Evolutionary conservation across 1,139 yeast genomes (phyloP).

Genomic region (Lodderomyces beijingensis): DNA sequence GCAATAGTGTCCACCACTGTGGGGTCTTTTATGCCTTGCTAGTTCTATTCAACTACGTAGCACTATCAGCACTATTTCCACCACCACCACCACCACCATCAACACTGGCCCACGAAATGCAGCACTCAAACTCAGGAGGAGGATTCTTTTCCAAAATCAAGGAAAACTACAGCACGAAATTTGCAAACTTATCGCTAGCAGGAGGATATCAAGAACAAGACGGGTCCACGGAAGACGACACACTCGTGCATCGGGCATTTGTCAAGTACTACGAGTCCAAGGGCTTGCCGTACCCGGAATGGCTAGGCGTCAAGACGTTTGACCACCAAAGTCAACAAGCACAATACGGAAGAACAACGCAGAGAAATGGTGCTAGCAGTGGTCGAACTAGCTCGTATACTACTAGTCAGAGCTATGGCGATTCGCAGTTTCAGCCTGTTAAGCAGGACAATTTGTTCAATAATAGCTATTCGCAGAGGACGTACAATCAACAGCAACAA

Average conservation of each 20-base stretch:
- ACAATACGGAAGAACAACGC: conserved; percentile 4
- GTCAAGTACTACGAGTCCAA: conserved; percentile 34
- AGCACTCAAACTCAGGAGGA: conserved; percentile 9
- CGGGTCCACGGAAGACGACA: conserved; percentile 36
- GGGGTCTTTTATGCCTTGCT: too few relatives aligned
- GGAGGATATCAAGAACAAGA: conserved; percentile 30
- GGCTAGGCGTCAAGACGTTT: conserved; percentile 34
- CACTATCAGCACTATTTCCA: too few relatives aligned
- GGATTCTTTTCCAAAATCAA: conserved; percentile 35
- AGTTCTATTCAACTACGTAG: too few relatives aligned
- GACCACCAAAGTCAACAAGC: conserved; percentile 9
- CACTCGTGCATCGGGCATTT: conserved; percentile 44
- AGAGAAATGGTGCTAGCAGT: conserved; percentile 3
- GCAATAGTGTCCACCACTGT: too few relatives aligned
- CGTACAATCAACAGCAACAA: conserved; percentile 11
- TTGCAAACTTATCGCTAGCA: conserved; percentile 31
- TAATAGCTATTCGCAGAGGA: conserved; percentile 18
- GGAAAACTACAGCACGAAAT: conserved; percentile 32
- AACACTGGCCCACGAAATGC: too few relatives aligned
- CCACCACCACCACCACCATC: too few relatives aligned
- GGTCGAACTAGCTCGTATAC: conserved; percentile 4
- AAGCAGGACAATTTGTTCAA: conserved; percentile 20
- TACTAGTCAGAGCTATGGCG: conserved; percentile 1
- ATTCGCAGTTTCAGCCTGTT: conserved; percentile 27
- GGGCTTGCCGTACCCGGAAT: conserved; percentile 39